Evolutionary conservation across 495 filamentous ascomycete genomes (phyloP).

Genomic region (Penicillium mononematosum): DNA sequence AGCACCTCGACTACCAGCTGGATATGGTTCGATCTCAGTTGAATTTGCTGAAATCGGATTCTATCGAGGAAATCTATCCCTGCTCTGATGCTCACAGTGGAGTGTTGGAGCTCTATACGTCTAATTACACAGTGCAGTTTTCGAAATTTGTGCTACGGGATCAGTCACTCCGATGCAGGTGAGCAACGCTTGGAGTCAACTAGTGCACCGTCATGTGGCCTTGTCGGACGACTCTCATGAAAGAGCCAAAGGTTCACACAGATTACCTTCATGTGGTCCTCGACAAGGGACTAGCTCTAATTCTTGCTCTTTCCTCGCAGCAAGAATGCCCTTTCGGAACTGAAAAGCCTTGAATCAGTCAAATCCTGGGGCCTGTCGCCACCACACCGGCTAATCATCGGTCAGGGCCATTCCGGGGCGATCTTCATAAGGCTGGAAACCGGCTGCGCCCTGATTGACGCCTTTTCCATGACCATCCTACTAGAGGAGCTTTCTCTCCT

Average conservation of each 20-base stretch:
- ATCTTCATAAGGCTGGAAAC: conserved; percentile 1
- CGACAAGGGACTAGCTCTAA: background rate
- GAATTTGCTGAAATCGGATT: background rate
- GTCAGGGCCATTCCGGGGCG: background rate
- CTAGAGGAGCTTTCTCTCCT: background rate
- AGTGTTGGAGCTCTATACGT: background rate
- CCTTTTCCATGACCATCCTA: background rate
- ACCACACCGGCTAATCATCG: background rate
- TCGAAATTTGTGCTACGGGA: background rate
- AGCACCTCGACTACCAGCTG: background rate
- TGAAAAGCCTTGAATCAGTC: background rate
- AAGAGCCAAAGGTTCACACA: background rate
- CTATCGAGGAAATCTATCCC: background rate
- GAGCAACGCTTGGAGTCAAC: background rate
- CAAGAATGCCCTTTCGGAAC: background rate
- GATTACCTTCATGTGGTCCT: background rate
- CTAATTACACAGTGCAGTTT: background rate
- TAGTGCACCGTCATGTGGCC: background rate
- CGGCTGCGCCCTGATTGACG: background rate
- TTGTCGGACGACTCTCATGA: background rate
- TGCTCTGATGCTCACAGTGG: conserved; percentile 1
- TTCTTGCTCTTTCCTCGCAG: background rate
- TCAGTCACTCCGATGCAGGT: background rate
- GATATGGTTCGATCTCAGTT: background rate
- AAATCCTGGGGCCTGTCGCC: background rate